Base-by-base conservation (phyloP, 2,329 filamentous ascomycete species). In the Pseudopithomyces maydicus region DNA sequence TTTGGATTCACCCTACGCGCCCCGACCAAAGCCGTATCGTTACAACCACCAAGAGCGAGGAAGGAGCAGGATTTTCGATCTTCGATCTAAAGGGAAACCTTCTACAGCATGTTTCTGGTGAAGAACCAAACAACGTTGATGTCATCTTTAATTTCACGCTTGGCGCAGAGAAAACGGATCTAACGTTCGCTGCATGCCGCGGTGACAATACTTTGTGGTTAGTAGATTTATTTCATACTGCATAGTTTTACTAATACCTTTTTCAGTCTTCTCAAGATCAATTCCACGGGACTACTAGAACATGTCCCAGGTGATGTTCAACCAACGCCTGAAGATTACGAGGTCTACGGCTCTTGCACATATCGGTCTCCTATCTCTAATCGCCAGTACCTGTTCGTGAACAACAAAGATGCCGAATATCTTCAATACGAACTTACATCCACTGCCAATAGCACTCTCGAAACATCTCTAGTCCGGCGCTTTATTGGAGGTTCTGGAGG, bases 341-440 rank as follows among this genome's bases (percentile, higher is more conserved):
- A 74, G 0, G 79, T 83, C 41, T 84, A 84, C 63, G 82, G 82
- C 15, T 84, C 82, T 6, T 85, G 70, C 59, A 78, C 77, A 23
- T 85, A 84, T 67, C 79, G 69, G 14, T 85, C 83, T 1, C 74
- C 66, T 6, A 79, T 68, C 32, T 79, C 77, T 0, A 77, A 76
- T 22, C 82, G 80, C 61, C 79, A 83, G 38, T 84, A 83, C 54
- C 77, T 85, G 20, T 84, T 84, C 50, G 81, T 84, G 57, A 85
- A 85, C 61, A 79, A 80, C 49, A 85, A 85, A 59, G 77, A 80
- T 0, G 80, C 82, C 1, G 72, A 79, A n/a, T 84, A 84, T 58
- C 78, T 84, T 0, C 82, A 85, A 62, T 84, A 81, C 56, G 80
- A 83, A 55, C 69, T 85, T 1, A 63, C 55, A 0, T 77, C 78